phyloP scores from a whole-genome alignment of 208 protist species.

The Acanthamoeba sp. region DNA sequence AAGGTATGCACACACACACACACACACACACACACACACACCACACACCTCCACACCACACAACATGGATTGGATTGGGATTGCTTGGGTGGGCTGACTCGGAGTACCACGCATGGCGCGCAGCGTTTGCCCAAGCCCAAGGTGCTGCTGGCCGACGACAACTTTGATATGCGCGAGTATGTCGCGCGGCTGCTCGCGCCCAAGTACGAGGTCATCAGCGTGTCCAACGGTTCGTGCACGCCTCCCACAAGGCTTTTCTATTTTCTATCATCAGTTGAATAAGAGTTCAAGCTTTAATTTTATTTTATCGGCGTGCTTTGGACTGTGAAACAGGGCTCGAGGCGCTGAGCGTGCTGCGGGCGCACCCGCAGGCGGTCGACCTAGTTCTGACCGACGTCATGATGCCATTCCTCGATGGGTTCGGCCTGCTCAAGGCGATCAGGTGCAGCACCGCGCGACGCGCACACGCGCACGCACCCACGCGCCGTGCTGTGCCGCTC shows the following conservation, averaged over 20 bases:
- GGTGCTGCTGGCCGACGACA: constrained; percentile 73
- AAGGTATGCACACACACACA: neutral
- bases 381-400: constrained; percentile 77
- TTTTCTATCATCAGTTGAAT: too few species aligned
- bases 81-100: too few species aligned
- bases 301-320: too few species aligned
- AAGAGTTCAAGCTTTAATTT: too few species aligned
- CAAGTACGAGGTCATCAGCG: constrained; percentile 64
- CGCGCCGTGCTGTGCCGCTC: too few species aligned
- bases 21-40: neutral
- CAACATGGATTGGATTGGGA: too few species aligned
- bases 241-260: too few species aligned
- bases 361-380: neutral
- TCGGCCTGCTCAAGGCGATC: constrained; percentile 54
- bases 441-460: neutral
- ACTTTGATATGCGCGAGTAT: constrained; percentile 76
- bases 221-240: constrained; percentile 50
- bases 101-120: too few species aligned
- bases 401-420: constrained; percentile 78
- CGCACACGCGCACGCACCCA: too few species aligned
- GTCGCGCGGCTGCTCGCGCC: neutral
- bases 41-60: too few species aligned
- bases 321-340: constrained; percentile 51
- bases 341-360: neutral
- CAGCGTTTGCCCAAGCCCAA: neutral